Base-by-base conservation (phyloP, 139 green algal species). In the Tetraselmis striata region DNA sequence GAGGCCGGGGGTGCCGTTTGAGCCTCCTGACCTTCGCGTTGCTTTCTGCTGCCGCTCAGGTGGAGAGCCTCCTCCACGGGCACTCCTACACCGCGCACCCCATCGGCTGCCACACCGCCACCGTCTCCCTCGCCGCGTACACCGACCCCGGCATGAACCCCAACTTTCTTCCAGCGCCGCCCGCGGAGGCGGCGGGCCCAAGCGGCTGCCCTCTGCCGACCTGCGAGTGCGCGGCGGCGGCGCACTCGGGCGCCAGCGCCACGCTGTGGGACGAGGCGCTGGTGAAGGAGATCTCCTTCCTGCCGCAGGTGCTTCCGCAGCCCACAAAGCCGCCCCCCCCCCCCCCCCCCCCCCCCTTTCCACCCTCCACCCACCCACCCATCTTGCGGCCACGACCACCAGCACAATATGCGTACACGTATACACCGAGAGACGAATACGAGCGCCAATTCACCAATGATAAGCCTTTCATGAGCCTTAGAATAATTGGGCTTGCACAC, bases 1-100 rank as follows among this genome's bases (percentile, higher is more conserved):
- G n/a, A n/a, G n/a, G n/a, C n/a, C n/a, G n/a, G n/a, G n/a, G n/a
- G n/a, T n/a, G n/a, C n/a, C n/a, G n/a, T n/a, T n/a, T n/a, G n/a
- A n/a, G n/a, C n/a, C n/a, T n/a, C n/a, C n/a, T n/a, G n/a, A n/a
- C n/a, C n/a, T n/a, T n/a, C n/a, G n/a, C n/a, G n/a, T n/a, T n/a
- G n/a, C n/a, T n/a, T n/a, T n/a, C 26, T 84, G 45, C 76, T 2
- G 22, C 28, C 76, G 1, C 59, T 75, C 88, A 97, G 86, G 28
- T 88, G 30, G 84, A 96, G n/a, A 95, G 95, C 0, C 88, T 99
- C 79, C 88, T 99, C 75, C 96, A 99, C 86, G 96, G 96, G n/a
- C 96, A 99, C 89, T 98, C 95, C 18, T 99, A 99, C 92, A 97
- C 95, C 0, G 96, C 93, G 1, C 94, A 98, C 87, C 90, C 96